Base-by-base conservation (phyloP, 179 eudicot genomes). In the Vitellaria paradoxa region DNA sequence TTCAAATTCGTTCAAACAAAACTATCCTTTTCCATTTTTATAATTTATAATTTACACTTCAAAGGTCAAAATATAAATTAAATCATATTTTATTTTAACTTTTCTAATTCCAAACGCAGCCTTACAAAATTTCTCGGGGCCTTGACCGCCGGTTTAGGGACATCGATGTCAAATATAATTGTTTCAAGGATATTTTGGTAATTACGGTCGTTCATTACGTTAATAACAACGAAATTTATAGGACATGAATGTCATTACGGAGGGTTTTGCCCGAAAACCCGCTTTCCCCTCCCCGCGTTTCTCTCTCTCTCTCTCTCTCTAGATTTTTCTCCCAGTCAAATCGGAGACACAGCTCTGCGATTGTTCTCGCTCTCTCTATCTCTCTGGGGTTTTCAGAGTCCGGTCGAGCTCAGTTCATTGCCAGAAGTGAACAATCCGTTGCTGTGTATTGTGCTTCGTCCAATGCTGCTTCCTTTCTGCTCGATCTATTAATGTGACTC, bases 291-390 rank as follows among this genome's bases (percentile, higher is more conserved):
- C 74, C 59, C 68, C 59, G 42, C 69, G 59, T 49, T 64, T 63
- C 61, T 75, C 70, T 64, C 60, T 74, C 57, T 64, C 60, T 74
- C 57, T 5, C 23, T 67, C 53, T 46, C 55, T 62, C 77, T 18
- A 63, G 49, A 70, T 70, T 70, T 68, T 40, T 60, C 59, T 64
- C 47, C 70, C 68, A 64, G 61, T 74, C 68, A 74, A 60, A 57
- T 60, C 76, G 45, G 20, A 60, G 40, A 26, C 6, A 26, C 5
- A 52, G 11, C 3, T 50, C 30, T n/a, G 13, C 65, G 61, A 20
- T 70, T 6, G 30, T 8, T 10, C 52, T 49, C 74, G 11, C 61
- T 20, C 65, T 57, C 24, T 59, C 76, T 57, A 23, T 15, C 30
- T 57, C 53, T 59, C 55, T 12, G 1, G 47, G 55, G 40, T 74